Conservation (phyloP, 2,329 filamentous ascomycete genomes). For the Xylariales sp. region DNA sequence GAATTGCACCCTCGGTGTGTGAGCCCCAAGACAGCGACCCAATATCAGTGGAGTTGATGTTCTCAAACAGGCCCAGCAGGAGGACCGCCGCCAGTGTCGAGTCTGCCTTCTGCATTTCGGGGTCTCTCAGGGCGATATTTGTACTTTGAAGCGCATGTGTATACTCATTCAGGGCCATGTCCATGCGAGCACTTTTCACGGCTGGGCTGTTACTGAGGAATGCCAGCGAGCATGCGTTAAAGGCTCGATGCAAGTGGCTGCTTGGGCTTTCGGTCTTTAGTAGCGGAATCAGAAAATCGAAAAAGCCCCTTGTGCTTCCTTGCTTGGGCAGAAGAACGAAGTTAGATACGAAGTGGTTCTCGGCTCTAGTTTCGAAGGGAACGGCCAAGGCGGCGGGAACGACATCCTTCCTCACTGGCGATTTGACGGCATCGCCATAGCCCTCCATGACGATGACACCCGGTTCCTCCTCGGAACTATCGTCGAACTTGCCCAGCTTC, state of each 20-base stretch:
- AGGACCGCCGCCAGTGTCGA: constrained; percentile 56
- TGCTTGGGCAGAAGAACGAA: constrained; percentile 51
- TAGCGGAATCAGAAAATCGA: constrained; percentile 56
- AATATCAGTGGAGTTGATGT: constrained; percentile 50
- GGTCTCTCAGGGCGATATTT: constrained; percentile 48
- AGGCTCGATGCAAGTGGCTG: constrained; percentile 50
- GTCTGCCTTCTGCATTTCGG: constrained; percentile 46
- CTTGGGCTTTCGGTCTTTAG: constrained; percentile 39
- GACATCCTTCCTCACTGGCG: constrained; percentile 20
- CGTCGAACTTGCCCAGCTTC: constrained; percentile 25
- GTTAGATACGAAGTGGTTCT: constrained; percentile 57
- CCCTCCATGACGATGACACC: constrained; percentile 16
- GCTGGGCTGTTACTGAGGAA: constrained; percentile 49
- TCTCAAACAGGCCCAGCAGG: constrained; percentile 57
- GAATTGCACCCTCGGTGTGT: constrained; percentile 60
- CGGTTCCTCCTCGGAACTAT: constrained; percentile 8
- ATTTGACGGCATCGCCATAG: constrained; percentile 14
- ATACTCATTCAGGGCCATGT: constrained; percentile 47
- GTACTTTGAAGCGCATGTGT: constrained; percentile 49
- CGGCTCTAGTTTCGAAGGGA: constrained; percentile 50
- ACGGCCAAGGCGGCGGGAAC: constrained; percentile 32
- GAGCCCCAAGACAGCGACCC: constrained; percentile 57
- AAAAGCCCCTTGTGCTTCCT: constrained; percentile 48
- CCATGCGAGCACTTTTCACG: constrained; percentile 26
- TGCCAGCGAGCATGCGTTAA: constrained; percentile 56